Base-by-base conservation (phyloP, 2,329 filamentous ascomycete species). In the Leptographium procerum region DNA sequence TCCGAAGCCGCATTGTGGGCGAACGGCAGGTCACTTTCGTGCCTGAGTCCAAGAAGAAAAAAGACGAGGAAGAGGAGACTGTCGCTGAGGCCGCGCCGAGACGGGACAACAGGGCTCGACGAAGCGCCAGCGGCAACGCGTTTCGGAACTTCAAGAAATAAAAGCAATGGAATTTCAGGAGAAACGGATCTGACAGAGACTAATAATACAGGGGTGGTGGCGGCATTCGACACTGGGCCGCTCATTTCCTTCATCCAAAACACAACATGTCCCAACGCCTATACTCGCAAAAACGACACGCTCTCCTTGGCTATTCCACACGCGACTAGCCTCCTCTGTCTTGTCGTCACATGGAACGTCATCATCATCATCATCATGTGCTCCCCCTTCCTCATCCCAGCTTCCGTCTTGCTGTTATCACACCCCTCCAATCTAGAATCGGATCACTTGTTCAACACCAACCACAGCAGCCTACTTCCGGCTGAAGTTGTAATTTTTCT, bases 71-170 rank as follows among this genome's bases (percentile, higher is more conserved):
- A 5, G 56, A 59, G 8, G 43, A 69, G 43, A 64, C 69, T 60
- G 67, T 69, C 43, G 65, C 70, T 29, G 64, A 68, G 29, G 14
- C 45, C 10, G 34, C 34, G 16, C 26, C 68, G 50, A 73, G 70
- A 63, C 66, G 66, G 43, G 69, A 68, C 33, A 73, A 74, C 58
- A 68, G 57, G 26, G 57, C 69, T 58, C 81, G 88, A 66, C 76
- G 88, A 66, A 91, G 86, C 70, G 88, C 88, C 55, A 90, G 87
- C 71, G 80, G 79, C 56, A 91, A 92, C 71, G 84, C 84, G 47
- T 88, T 91, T 70, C 81, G 86, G 69, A 80, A 77, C 67, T 78
- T 89, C 76, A 63, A 61, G 58, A 56, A 61, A 33, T 62, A 63
- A 54, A 22, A 51, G 6, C 34, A 22, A n/a, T 34, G 4, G 6